Evolutionary conservation across 805 yeast species (phyloP).

Genomic region (Middelhovenomyces tepae): DNA sequence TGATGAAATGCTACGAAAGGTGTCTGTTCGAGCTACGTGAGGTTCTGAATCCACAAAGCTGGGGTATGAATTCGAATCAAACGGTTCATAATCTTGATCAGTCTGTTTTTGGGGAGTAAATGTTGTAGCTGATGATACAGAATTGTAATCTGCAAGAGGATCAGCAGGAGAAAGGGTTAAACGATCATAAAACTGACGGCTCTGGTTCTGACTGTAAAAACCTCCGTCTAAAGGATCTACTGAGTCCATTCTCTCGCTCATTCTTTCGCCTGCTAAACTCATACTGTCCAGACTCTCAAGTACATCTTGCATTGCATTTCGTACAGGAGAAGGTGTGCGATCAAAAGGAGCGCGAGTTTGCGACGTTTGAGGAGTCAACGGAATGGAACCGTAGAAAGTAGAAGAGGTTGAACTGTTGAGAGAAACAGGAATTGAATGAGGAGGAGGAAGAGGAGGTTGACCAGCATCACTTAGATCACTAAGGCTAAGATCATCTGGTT

Average conservation of each 20-base stretch:
- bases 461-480: conserved; percentile 5
- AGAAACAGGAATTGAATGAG: conserved; percentile 20
- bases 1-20: conserved; percentile 13
- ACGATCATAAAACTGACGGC: no score
- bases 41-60: neutral
- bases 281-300: conserved; percentile 23
- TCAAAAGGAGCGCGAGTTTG: conserved; percentile 11
- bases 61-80: conserved; percentile 1
- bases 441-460: conserved; percentile 29
- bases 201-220: neutral
- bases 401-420: conserved; percentile 1
- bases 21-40: conserved; percentile 12
- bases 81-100: conserved; percentile 1
- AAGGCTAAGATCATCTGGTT: no score
- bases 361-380: neutral
- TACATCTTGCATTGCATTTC: conserved; percentile 28
- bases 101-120: neutral
- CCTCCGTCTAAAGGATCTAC: neutral
- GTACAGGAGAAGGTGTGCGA: conserved; percentile 25
- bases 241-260: neutral
- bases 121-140: neutral
- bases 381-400: conserved; percentile 4
- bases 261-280: conserved; percentile 7
- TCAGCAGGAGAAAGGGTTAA: no score
- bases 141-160: no score